A percentile compares a stretch with the other conserved stretches of the same genome.
These are phyloP conservation scores for Aspergillus novoparasiticus DNA, from an alignment of 2,329 filamentous ascomycete species.

Conservation along the genomic window DNA sequence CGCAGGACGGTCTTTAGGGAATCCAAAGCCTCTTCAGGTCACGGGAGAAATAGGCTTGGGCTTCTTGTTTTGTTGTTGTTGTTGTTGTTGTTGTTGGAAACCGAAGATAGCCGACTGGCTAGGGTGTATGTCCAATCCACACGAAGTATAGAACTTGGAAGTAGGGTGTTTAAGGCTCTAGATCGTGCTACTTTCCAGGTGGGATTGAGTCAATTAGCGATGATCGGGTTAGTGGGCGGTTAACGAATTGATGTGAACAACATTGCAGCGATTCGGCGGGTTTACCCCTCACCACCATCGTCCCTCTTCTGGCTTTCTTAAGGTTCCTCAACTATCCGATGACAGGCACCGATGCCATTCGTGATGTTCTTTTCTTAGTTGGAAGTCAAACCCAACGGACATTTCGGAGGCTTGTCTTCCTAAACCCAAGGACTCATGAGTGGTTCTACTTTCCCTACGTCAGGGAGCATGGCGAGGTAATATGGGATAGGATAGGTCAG, in stretches of 20 bases:
- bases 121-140: not conserved
- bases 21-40: not conserved
- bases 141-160: not conserved
- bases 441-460: not conserved
- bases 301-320: not conserved
- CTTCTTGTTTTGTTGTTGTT: not conserved
- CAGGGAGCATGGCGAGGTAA: not conserved
- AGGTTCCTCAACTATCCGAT: not conserved
- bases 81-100: no score
- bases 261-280: not conserved
- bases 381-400: not conserved
- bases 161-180: not conserved
- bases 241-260: not conserved
- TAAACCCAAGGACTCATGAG: not conserved
- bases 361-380: not conserved
- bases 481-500: not conserved
- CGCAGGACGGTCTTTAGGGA: not conserved
- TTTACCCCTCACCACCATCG: not conserved
- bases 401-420: not conserved
- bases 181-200: not conserved
- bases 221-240: not conserved
- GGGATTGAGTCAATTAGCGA: not conserved
- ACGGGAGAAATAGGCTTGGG: not conserved
- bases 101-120: conserved; percentile 1
- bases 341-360: not conserved